phyloP scores from a whole-genome alignment of 2,329 filamentous ascomycete genomes.

The Basipetospora chlamydospora region DNA sequence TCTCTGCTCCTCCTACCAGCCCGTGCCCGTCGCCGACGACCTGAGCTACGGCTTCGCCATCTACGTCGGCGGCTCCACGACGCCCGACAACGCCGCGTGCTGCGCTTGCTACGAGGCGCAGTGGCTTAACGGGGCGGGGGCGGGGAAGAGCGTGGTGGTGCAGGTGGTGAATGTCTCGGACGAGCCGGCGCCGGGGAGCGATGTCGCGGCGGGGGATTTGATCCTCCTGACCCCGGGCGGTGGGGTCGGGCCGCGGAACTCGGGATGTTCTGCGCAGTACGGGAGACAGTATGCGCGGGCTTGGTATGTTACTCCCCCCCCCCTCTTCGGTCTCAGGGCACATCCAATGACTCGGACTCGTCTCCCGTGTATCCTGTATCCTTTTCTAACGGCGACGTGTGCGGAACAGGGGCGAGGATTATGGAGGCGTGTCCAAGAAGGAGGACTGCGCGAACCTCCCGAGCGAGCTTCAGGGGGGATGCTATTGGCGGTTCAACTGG shows the following conservation, averaged over 20 bases:
- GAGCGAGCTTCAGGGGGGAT: slow-evolving; percentile 3
- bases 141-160: slow-evolving; percentile 1
- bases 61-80: slow-evolving; percentile 9
- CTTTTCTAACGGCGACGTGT: background rate
- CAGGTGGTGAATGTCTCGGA: slow-evolving; percentile 3
- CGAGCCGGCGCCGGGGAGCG: slow-evolving; percentile 5
- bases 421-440: background rate
- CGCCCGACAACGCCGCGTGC: slow-evolving; percentile 10
- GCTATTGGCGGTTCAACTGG: slow-evolving; percentile 7
- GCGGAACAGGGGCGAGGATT: slow-evolving; percentile 2
- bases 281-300: background rate
- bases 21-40: slow-evolving; percentile 9
- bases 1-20: slow-evolving; percentile 11
- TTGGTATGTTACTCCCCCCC: slow-evolving; percentile 1
- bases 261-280: slow-evolving; percentile 1
- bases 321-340: background rate
- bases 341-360: no score
- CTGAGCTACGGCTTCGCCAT: slow-evolving; percentile 12
- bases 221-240: slow-evolving; percentile 11
- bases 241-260: background rate
- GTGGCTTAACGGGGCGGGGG: slow-evolving; percentile 10
- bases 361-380: no score
- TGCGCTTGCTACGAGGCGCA: slow-evolving; percentile 12
- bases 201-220: slow-evolving; percentile 8
- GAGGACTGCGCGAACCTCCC: slow-evolving; percentile 4